Conservation (phyloP, 768 basidiomycete genomes). For the Leucogyrophana mollusca region DNA sequence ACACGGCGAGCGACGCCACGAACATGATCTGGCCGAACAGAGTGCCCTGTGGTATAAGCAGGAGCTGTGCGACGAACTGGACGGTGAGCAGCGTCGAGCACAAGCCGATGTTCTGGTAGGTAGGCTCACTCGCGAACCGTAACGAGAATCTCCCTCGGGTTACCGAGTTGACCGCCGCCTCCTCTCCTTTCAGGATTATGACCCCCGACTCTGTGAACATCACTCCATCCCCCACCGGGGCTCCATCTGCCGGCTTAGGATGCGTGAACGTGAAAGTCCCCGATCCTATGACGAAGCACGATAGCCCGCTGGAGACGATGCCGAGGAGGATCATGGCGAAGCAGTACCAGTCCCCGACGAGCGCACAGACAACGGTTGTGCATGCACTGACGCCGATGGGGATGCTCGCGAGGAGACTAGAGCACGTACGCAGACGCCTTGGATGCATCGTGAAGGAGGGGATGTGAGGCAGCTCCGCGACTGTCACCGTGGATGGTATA, state of each 20-base stretch:
- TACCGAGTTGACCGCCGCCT: constrained; percentile 24
- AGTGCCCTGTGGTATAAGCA: constrained; percentile 29
- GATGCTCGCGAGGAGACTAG: constrained; percentile 11
- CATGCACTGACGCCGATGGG: constrained; percentile 21
- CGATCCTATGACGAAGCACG: constrained; percentile 21
- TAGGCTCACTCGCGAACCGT: constrained; percentile 3
- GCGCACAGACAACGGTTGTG: constrained; percentile 16
- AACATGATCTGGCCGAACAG: constrained; percentile 37
- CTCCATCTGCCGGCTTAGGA: constrained; percentile 21
- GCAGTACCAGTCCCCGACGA: constrained; percentile 23
- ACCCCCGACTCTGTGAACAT: constrained; percentile 17
- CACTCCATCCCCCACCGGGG: constrained; percentile 29
- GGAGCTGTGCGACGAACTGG: constrained; percentile 29
- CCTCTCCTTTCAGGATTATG: constrained; percentile 25
- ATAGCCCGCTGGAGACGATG: constrained; percentile 27
- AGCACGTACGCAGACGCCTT: not conserved
- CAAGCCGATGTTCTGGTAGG: constrained; percentile 15
- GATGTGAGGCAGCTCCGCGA: constrained; percentile 4
- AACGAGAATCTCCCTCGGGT: constrained; percentile 26
- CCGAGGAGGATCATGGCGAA: constrained; percentile 27
- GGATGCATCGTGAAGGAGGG: constrained; percentile 12
- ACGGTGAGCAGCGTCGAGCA: constrained; percentile 25
- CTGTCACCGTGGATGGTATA: constrained; percentile 1
- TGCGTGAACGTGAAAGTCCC: constrained; percentile 20
- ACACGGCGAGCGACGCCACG: constrained; percentile 26